Evolutionary conservation across 768 basidiomycete genomes (phyloP), one percentile per base, ranked within the genome.

Genomic region (Pleurotus cornucopiae): DNA sequence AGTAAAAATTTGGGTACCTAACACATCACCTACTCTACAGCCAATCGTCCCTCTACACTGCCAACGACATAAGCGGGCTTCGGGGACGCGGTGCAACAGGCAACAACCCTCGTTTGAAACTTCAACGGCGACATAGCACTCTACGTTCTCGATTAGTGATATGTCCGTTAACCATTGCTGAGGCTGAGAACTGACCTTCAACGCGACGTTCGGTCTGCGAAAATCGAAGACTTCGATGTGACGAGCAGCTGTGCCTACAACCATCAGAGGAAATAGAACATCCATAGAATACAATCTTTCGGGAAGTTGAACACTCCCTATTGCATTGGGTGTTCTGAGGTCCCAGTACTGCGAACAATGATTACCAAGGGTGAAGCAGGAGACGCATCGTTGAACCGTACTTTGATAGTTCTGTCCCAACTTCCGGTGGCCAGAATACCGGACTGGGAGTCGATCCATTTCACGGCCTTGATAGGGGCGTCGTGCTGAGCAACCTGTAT

Each of bases 351-450:
- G 62, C 55, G 58, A 51, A 46, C 53, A 46, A 13, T 0, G 56
- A 16, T 11, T 7, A 34, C 30, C 30, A 9, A 30, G 6, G 26
- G 6, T 34, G 30, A 34, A 9, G 2, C 57, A 18, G 26, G 21
- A 45, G 39, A 54, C 20, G 46, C 11, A 21, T 49, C 12, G 21
- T 16, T 25, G 6, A 49, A 18, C n/a, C 20, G 11, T 25, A 94
- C 95, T 79, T 94, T 96, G 67, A 98, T 72, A 1, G 92, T 96
- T 73, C 96, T 96, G 70, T 99, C 96, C 97, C 97, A 99, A 53
- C 93, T 94, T 7, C 94, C 97, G 1, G 96, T 98, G 11, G 87
- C 91, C 16, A 95, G 76, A 59, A 95, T 84, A 12, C 90, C 83
- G 37, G 82, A n/a, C 26, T 54, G 52, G 7, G 41, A 81, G 59